Evolutionary conservation across 768 basidiomycete species (phyloP).

Genomic region (Lepiota brunneoincarnata): DNA sequence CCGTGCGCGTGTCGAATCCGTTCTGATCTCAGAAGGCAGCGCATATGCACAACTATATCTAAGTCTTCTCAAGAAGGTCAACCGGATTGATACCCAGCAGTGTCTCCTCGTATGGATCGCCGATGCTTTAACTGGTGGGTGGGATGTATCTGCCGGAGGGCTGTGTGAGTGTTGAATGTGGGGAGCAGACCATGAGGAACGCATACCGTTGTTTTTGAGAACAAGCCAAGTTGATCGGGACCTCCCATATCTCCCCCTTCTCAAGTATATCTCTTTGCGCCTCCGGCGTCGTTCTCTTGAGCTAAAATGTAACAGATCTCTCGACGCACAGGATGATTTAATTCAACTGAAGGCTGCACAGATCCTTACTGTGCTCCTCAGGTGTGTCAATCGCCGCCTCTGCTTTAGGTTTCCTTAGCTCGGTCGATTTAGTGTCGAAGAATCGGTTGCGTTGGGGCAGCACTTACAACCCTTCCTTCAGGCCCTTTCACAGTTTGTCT

Average conservation of each 20-base stretch:
- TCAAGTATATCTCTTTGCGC: constrained; percentile 47
- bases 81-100: constrained; percentile 85
- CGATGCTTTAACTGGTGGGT: constrained; percentile 79
- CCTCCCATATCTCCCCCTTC: constrained; percentile 75
- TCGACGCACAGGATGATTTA: constrained; percentile 90
- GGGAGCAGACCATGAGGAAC: constrained; percentile 77
- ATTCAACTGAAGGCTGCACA: constrained; percentile 89
- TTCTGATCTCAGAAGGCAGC: constrained; percentile 78
- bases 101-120: constrained; percentile 83
- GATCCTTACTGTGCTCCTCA: constrained; percentile 83
- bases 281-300: not conserved
- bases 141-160: not conserved
- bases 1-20: constrained; percentile 67
- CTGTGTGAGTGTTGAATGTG: not conserved
- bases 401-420: constrained; percentile 8
- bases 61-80: constrained; percentile 79
- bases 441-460: constrained; percentile 43
- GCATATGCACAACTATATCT: constrained; percentile 89
- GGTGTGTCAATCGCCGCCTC: constrained; percentile 36
- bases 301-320: constrained; percentile 44
- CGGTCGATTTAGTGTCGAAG: constrained; percentile 41
- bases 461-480: constrained; percentile 61
- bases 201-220: constrained; percentile 71
- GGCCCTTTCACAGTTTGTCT: constrained; percentile 58
- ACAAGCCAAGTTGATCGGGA: constrained; percentile 68